Evolutionary conservation across 73 alveolate genomes (phyloP).

Genomic region (Blepharisma stoltei): DNA sequence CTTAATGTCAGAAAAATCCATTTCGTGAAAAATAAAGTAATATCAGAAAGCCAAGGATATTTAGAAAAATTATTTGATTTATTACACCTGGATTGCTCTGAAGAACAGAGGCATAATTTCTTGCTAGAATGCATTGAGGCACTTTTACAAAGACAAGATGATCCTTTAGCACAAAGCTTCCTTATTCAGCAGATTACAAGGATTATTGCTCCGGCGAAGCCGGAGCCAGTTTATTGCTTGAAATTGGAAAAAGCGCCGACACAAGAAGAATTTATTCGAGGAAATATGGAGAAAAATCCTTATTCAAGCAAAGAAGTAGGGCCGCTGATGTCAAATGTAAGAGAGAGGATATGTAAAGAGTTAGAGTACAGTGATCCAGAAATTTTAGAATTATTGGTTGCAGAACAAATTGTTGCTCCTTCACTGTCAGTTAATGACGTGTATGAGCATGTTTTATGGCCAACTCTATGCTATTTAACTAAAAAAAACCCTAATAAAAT

Average conservation of each 20-base stretch:
- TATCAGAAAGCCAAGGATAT: slow-evolving; percentile 36
- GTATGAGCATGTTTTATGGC: slow-evolving; percentile 54
- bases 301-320: slow-evolving; percentile 40
- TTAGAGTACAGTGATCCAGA: slow-evolving; percentile 49
- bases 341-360: slow-evolving; percentile 52
- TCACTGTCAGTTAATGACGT: slow-evolving; percentile 37
- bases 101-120: slow-evolving; percentile 38
- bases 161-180: slow-evolving; percentile 35
- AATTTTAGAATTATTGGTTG: slow-evolving; percentile 45
- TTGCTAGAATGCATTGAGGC: slow-evolving; percentile 44
- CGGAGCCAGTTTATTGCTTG: slow-evolving; percentile 46
- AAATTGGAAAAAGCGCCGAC: slow-evolving; percentile 39
- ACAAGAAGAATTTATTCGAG: slow-evolving; percentile 52
- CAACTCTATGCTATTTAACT: too few relatives aligned
- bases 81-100: slow-evolving; percentile 42
- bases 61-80: slow-evolving; percentile 45
- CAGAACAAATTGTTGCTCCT: slow-evolving; percentile 37
- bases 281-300: slow-evolving; percentile 54
- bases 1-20: slow-evolving; percentile 44
- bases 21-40: slow-evolving; percentile 38
- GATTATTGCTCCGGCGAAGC: slow-evolving; percentile 45
- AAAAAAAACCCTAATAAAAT: too few relatives aligned
- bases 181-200: slow-evolving; percentile 42
- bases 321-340: slow-evolving; percentile 40
- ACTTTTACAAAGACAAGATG: slow-evolving; percentile 29